A percentile compares a stretch with the other conserved stretches of the same genome.
Evolutionary conservation across 352 stramenopile species (phyloP).

Genomic region (Phytopythium montanum): DNA sequence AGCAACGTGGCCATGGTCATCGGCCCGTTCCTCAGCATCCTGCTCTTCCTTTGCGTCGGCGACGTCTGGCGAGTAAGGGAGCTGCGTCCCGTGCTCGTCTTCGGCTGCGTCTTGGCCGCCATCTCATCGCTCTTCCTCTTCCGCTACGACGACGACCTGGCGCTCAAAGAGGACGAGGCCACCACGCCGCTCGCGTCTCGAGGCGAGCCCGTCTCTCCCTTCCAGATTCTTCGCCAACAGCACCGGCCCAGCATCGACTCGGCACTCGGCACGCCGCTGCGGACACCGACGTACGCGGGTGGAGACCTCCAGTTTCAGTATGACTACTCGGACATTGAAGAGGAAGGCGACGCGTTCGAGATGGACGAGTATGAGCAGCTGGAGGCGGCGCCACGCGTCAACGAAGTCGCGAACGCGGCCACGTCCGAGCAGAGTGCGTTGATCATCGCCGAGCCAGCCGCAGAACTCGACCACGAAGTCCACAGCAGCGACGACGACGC

Average conservation of each 20-base stretch:
- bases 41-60: constrained; percentile 65
- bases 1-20: constrained; percentile 67
- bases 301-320: constrained; percentile 57
- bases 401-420: constrained; percentile 1
- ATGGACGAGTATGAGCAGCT: constrained; percentile 5
- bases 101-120: constrained; percentile 48
- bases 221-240: background rate
- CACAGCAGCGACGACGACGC: constrained; percentile 1
- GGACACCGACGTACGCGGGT: constrained; percentile 52
- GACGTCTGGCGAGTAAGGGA: constrained; percentile 55
- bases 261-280: constrained; percentile 24
- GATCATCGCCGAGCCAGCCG: background rate
- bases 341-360: background rate
- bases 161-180: constrained; percentile 16
- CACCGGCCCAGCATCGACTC: background rate
- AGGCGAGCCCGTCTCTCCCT: background rate
- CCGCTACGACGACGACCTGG: constrained; percentile 61
- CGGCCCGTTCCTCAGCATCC: constrained; percentile 52
- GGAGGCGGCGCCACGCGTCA: background rate
- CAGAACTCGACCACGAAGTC: background rate
- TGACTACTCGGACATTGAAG: constrained; percentile 45
- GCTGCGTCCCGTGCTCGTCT: constrained; percentile 53
- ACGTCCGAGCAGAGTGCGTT: constrained; percentile 3
- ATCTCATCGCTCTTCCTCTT: constrained; percentile 49
- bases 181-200: background rate